Evolutionary conservation across 2,329 filamentous ascomycete species (phyloP).

Genomic region (Juglanconis juglandina): DNA sequence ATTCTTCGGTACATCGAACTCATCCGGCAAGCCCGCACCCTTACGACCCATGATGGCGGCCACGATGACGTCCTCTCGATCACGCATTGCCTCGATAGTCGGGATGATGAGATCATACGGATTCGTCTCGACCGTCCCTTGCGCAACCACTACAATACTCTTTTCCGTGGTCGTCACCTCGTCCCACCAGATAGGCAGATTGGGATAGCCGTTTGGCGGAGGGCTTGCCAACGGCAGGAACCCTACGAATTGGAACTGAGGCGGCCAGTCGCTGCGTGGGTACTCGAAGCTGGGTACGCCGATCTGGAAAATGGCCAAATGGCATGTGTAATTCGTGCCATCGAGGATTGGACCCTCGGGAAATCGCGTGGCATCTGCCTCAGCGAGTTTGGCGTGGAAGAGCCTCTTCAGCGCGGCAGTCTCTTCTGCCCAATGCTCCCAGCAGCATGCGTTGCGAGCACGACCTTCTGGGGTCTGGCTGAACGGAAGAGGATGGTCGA

Average conservation of each 20-base stretch:
- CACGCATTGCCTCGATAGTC: constrained; percentile 31
- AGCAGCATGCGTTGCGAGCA: constrained; percentile 24
- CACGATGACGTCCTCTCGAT: constrained; percentile 27
- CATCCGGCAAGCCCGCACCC: constrained; percentile 25
- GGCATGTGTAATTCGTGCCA: constrained; percentile 34
- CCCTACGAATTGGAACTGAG: constrained; percentile 32
- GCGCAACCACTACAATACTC: constrained; percentile 36
- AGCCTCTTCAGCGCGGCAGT: constrained; percentile 25
- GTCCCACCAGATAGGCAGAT: constrained; percentile 31
- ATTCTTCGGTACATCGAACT: constrained; percentile 26
- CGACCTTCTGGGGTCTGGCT: constrained; percentile 27
- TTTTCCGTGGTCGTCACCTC: constrained; percentile 26
- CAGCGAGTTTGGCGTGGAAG: constrained; percentile 26
- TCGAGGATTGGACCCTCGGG: constrained; percentile 26
- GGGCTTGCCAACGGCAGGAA: constrained; percentile 26
- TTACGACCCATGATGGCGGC: constrained; percentile 35
- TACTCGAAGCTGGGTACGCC: constrained; percentile 37
- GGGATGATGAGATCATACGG: constrained; percentile 36
- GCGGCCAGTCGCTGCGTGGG: constrained; percentile 34
- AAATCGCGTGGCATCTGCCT: constrained; percentile 25
- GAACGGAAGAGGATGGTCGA: constrained; percentile 29
- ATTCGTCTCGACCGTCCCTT: constrained; percentile 38
- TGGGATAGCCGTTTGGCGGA: constrained; percentile 15
- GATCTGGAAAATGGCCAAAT: constrained; percentile 33
- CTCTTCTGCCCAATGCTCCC: constrained; percentile 28